These are phyloP conservation scores for Naganishia liquefaciens DNA, from an alignment of 1,284 basidiomycete genomes.

Conservation along the genomic window DNA sequence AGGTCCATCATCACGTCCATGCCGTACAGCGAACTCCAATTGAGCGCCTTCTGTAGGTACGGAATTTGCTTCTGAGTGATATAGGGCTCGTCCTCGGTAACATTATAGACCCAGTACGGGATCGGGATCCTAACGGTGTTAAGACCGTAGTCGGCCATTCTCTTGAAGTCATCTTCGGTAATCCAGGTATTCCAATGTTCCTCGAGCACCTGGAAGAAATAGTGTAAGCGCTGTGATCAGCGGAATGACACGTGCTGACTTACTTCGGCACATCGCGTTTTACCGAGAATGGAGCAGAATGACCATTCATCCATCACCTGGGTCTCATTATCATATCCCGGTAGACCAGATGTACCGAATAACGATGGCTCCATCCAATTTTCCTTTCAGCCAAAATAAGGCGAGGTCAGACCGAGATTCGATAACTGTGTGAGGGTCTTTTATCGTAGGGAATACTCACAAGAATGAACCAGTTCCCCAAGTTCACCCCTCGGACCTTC, in stretches of 20 bases:
- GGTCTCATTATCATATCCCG: constrained; percentile 17
- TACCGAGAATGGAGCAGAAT: constrained; percentile 24
- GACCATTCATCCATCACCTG: constrained; percentile 31
- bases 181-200: constrained; percentile 49
- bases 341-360: constrained; percentile 32
- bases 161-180: constrained; percentile 53
- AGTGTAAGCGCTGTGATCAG: constrained; percentile 22
- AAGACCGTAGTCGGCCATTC: constrained; percentile 39
- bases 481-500: constrained; percentile 46
- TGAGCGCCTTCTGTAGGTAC: constrained; percentile 42
- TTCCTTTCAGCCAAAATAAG: constrained; percentile 31
- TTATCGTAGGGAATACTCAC: background rate
- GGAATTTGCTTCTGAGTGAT: constrained; percentile 37
- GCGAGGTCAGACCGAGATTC: background rate
- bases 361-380: constrained; percentile 47
- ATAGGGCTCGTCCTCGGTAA: constrained; percentile 49
- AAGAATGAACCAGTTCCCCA: constrained; percentile 46
- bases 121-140: constrained; percentile 49
- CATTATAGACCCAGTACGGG: constrained; percentile 47
- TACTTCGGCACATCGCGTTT: constrained; percentile 26
- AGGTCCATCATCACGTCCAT: constrained; percentile 51
- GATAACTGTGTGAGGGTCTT: background rate
- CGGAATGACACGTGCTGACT: constrained; percentile 34
- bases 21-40: constrained; percentile 44
- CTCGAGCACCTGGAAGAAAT: constrained; percentile 16